Evolutionary conservation across 1,284 basidiomycete species (phyloP), one percentile per base, ranked within the genome.

Genomic region (Trametes hirsuta): DNA sequence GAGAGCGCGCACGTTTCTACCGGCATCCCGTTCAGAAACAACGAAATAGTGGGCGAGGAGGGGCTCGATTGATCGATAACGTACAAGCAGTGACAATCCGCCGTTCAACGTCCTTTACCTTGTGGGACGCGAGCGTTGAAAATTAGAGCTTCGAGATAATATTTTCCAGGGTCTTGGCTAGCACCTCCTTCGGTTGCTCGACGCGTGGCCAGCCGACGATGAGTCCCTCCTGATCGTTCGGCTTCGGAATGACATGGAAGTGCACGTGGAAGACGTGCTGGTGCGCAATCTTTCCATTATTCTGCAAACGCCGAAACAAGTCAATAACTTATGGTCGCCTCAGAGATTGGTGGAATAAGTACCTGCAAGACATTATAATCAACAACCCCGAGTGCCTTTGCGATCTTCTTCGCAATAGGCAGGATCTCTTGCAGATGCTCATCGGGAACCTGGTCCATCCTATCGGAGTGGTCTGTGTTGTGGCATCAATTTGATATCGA

Each of bases 221-320:
- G 47, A 97, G 80, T 9, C 90, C 95, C 65, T 90, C 82, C 47
- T 86, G 76, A 12, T 84, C 82, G 14, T 76, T 74, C 0, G 91
- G 93, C 75, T 97, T 97, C 3, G 95, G 94, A 61, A 97, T 95
- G 63, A 97, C 81, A 75, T 94, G 90, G 77, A 95, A 94, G 72
- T 96, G 94, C 9, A 94, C 92, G 71, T 96, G 94, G 57, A 86
- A 82, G 37, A 96, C 93, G 41, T 86, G 88, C 79, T 94, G 92
- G 72, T 94, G 91, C 10, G 93, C 91, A 55, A 88, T 78, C 47
- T 80, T 78, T 22, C 93, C 93, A 69, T 94, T 95, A 78, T 95
- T 95, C 85, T 95, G 78, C 5, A 30, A 5, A 5, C 8, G 4
- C 30, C 30, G 30, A 8, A 5, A 8, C 8, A 30, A 5, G 30